Conservation (phyloP, 108 stramenopile genomes). For the Cyclotella cryptica region DNA sequence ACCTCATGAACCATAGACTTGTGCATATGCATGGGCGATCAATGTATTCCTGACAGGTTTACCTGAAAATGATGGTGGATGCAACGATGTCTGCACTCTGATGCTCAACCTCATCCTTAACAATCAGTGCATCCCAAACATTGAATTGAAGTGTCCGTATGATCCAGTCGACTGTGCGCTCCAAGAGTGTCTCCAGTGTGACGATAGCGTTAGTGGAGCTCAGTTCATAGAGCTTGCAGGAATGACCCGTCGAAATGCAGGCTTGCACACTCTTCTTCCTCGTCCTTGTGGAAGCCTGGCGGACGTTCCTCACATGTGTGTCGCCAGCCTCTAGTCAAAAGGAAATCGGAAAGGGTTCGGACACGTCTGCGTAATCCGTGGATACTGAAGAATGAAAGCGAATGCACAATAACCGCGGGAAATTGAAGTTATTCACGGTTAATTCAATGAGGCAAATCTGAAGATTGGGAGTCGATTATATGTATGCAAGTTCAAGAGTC, state of each 20-base stretch:
- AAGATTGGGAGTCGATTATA: neutral
- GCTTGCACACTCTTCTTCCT: slow-evolving; percentile 27
- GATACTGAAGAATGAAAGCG: no score
- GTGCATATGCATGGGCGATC: slow-evolving; percentile 33
- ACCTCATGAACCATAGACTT: neutral
- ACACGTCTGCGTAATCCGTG: neutral
- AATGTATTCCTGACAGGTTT: slow-evolving; percentile 32
- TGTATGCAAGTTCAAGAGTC: neutral
- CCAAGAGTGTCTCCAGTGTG: slow-evolving; percentile 23
- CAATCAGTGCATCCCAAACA: neutral
- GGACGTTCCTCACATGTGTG: slow-evolving; percentile 21
- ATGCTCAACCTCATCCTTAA: slow-evolving; percentile 14
- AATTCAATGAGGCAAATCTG: no score
- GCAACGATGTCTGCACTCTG: slow-evolving; percentile 11
- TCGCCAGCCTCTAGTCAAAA: neutral
- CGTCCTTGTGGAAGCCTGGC: slow-evolving; percentile 31
- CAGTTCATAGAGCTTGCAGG: slow-evolving; percentile 28
- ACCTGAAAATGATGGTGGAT: slow-evolving; percentile 11
- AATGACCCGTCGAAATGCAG: slow-evolving; percentile 27
- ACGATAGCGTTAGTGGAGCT: slow-evolving; percentile 25
- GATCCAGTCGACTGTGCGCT: slow-evolving; percentile 15
- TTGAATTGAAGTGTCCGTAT: slow-evolving; percentile 2
- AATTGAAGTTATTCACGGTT: no score
- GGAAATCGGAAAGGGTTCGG: neutral
- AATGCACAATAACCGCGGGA: no score